phyloP scores from a whole-genome alignment of 2,329 filamentous ascomycete genomes.

The Xylaria sp. region DNA sequence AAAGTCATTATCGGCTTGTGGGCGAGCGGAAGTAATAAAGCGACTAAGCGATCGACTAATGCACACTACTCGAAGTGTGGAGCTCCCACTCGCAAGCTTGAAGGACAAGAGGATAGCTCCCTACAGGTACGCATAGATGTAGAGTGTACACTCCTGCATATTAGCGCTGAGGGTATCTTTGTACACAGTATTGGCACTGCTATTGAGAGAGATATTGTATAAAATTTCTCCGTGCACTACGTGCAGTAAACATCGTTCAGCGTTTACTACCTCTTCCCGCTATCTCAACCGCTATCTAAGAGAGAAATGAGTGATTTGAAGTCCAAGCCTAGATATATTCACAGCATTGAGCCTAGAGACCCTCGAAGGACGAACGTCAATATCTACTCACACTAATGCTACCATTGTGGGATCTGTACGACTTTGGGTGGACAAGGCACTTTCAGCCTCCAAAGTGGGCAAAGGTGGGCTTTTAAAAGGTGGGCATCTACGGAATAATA shows the following conservation, averaged over 20 bases:
- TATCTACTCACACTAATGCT: conserved; percentile 27
- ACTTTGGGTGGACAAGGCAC: conserved; percentile 46
- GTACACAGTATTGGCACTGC: conserved; percentile 16
- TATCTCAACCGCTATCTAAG: not conserved
- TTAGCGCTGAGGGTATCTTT: not conserved
- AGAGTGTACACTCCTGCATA: not conserved
- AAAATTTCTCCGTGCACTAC: not conserved
- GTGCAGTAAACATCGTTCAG: not conserved
- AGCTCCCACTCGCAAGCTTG: conserved; percentile 2
- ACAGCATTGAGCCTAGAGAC: conserved; percentile 7
- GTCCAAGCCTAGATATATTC: not conserved
- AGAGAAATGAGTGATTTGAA: not conserved
- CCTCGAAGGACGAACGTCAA: conserved; percentile 9
- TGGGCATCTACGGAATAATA: conserved; percentile 39
- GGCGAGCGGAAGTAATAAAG: conserved; percentile 28
- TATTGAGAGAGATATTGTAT: not conserved
- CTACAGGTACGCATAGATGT: not conserved
- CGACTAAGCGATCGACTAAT: conserved; percentile 27
- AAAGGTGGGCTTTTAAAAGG: conserved; percentile 33
- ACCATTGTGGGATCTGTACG: conserved; percentile 46
- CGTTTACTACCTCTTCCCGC: conserved; percentile 11
- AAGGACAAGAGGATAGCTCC: conserved; percentile 9
- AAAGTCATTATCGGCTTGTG: conserved; percentile 24
- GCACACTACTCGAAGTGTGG: conserved; percentile 15
- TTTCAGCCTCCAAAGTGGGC: conserved; percentile 44